Evolutionary conservation across 1,284 basidiomycete species (phyloP), one percentile per base, ranked within the genome.

Genomic region (Puccinia horiana): DNA sequence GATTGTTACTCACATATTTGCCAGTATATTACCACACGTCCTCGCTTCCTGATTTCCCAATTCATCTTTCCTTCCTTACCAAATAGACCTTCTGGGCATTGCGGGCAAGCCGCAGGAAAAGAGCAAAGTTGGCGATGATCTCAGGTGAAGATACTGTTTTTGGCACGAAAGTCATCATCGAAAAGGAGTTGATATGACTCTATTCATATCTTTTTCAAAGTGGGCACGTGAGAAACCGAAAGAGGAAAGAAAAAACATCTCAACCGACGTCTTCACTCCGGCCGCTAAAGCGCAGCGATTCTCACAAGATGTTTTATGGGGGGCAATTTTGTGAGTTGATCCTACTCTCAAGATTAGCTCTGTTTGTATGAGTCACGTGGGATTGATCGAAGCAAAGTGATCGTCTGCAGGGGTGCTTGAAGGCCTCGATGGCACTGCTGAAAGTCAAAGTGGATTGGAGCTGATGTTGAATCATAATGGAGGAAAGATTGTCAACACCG

Each of bases 321-420:
- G 63, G 37, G 29, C 29, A 70, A 47, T 79, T 79, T 58, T 79
- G 77, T 79, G 23, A 72, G 77, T 77, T 77, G 6, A 40, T 79
- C 26, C 29, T 1, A 40, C 42, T 49, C n/a, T n/a, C n/a, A n/a
- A n/a, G n/a, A n/a, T 40, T 40, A 2, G 52, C 0, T 63, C 20
- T 63, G 37, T 26, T 26, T 26, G 6, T n/a, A 0, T 16, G 20
- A 20, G 76, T 63, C 35, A 29, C 74, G 2, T 37, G 23, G 26
- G 14, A 47, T 52, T 69, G 23, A 73, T 52, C 47, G 4, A 49
- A 54, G 5, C 47, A 32, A 29, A 44, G 32, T 5, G 37, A 29
- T 4, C 58, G 12, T 20, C 23, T 42, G 1, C 63, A 79, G 77
- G 77, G 77, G 67, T 79, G 16, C 63, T 79, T 20, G 65, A 79